Conservation (phyloP, 306 rosid genomes). For the Pyrus betulifolia region DNA sequence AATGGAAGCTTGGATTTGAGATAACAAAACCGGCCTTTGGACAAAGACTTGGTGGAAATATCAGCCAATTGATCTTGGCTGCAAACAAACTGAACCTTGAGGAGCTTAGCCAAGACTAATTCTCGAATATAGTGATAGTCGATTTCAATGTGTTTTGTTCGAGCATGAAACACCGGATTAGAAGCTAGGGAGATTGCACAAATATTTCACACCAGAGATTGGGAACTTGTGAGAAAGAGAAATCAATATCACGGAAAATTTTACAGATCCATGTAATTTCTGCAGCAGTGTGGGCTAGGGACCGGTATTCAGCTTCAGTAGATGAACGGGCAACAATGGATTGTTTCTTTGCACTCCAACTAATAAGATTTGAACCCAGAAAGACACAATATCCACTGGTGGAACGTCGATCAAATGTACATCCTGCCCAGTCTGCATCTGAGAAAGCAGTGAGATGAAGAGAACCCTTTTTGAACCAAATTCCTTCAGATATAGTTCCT, state of each 20-base stretch:
- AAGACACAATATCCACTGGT: neutral
- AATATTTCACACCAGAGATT: no score
- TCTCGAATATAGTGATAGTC: no score
- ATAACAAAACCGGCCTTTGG: no score
- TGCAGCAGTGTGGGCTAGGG: neutral
- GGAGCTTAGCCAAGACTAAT: neutral
- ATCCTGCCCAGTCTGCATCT: neutral
- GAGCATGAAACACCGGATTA: no score
- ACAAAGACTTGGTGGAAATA: no score
- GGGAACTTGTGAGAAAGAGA: no score
- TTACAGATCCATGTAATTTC: neutral
- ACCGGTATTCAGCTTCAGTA: neutral
- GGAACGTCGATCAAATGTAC: neutral
- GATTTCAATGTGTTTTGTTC: no score
- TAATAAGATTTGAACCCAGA: neutral
- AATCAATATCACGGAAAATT: no score
- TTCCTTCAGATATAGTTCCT: neutral
- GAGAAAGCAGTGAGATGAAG: neutral
- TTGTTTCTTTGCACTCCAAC: neutral
- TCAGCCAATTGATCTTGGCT: no score
- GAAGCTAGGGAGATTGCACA: no score
- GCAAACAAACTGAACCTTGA: no score
- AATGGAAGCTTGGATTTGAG: no score
- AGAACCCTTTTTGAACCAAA: neutral
- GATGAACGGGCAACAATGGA: fast-evolving